Evolutionary conservation across 345 rosid species (phyloP), one percentile per base, ranked within the genome.

Genomic region (Hypericum perforatum): DNA sequence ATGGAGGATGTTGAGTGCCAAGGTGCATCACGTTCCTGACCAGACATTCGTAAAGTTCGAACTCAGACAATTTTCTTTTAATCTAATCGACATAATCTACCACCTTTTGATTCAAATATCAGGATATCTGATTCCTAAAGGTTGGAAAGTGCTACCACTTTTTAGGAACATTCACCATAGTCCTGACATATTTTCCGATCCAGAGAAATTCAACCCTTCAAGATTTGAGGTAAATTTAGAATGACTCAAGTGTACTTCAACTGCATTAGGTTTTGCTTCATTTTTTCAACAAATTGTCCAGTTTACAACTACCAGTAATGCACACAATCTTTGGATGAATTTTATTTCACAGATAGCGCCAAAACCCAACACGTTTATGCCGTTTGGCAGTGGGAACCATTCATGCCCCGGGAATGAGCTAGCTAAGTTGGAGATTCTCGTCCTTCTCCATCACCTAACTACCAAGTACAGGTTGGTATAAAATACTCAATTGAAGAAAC

Each of bases 91-190:
- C 5, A 22, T 22, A 4, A 12, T 11, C n/a, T 1, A 12, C 32
- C 6, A 10, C 7, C 22, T 61, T 3, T 12, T 39, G 37, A 16
- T 29, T 9, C 16, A n/a, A 7, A 41, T 65, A 54, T 11, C 78
- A 89, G 95, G 94, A 8, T 89, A 80, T 57, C 72, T 89, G 7
- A 89, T 89, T 42, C 97, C 97, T 6, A 89, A 80, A 76, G 97
- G 97, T 39, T 89, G 97, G 97, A 89, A 89, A 69, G 94, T 86
- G 7, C 63, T 89, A 45, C 97, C 97, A 11, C 80, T 84, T 42
- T 89, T 89, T 62, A 78, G 90, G 66, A 89, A 70, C 74, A 86
- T 89, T 65, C 97, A 89, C 64, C 97, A 86, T 69, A 82, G 53
- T 70, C 78, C 90, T 5, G 86, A 82, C 13, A 71, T 68, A n/a